Evolutionary conservation across 306 rosid species (phyloP), one percentile per base, ranked within the genome.

Genomic region (Trifolium repens): DNA sequence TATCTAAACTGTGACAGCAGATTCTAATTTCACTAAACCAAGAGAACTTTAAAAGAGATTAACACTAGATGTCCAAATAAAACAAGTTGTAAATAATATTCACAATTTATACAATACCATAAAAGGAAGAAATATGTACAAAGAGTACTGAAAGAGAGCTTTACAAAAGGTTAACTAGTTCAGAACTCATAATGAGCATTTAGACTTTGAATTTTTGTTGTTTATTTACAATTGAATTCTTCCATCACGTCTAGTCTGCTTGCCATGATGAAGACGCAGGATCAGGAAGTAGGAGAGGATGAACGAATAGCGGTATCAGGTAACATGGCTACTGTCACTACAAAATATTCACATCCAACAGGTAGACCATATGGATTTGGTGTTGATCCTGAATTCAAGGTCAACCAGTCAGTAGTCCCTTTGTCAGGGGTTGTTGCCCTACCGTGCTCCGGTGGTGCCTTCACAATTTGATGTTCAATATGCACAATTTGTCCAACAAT

Each of bases 401-500:
- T 80, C 92, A 96, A 88, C 86, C 83, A 84, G 17, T 87, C 91
- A 12, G 87, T 79, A 58, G 64, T 58, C 64, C 86, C 94, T 67
- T 43, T 62, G 75, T 90, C 97, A 55, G 88, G 77, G 34, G 78
- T 83, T 78, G 73, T 85, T 72, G 67, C 84, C 80, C 81, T 81
- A 60, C 85, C 84, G 24, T 77, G 89, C 67, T 86, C 91, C 7
- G 82, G 63, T 66, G 53, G 73, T 9, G 80, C 83, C 89, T 90
- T 96, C 83, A 79, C 98, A 15, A 82, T 83, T 82, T 88, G 96
- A 87, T 88, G 87, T 81, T 96, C 99, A 22, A 90, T 88, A 85
- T 96, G 99, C 87, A 96, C 99, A 83, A 96, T 87, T 91, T 92
- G 99, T 78, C 98, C 99, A 74, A 96, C 97, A 73, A 96, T 96